Evolutionary conservation across 1,284 basidiomycete species (phyloP), one percentile per base, ranked within the genome.

Genomic region (Cystobasidiaceae sp.): DNA sequence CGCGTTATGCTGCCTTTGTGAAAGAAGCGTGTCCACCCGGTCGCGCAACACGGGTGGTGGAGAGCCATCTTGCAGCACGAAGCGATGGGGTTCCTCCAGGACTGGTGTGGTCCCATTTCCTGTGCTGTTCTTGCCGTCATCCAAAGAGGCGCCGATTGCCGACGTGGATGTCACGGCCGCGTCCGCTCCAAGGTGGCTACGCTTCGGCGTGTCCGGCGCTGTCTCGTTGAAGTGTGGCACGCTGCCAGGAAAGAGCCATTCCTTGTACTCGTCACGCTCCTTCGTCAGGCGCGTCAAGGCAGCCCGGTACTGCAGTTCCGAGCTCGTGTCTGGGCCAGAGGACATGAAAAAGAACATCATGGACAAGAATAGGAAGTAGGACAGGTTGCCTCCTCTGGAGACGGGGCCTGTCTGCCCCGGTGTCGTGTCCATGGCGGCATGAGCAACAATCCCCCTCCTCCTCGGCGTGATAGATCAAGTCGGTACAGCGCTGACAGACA

Each of bases 301-400:
- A 11, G 25, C 30, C 11, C 55, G 34, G 46, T 61, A 66, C n/a
- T 45, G 33, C 28, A 34, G 30, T 17, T 61, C 51, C 3, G 57
- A 48, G 7, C 46, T 27, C 17, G 51, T 46, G 19, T 62, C 59
- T 13, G 43, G 41, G 25, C 61, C 64, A 34, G 55, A 55, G 27
- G 23, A 45, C 56, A 72, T 63, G 44, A 72, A 55, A 52, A 68
- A 73, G 66, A 73, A 68, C 49, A 73, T 51, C 45, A 72, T 49
- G 13, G 67, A 63, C n/a, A 71, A 32, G 62, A 73, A 69, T 30
- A 73, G 68, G 44, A 73, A 69, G 67, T 71, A 71, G 19, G 68
- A 62, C 4, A 64, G 34, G 32, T 62, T 62, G 19, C 48, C 41
- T 23, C 54, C 54, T 41, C 54, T 21, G 17, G 39, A 34, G 25